Evolutionary conservation across 2,329 filamentous ascomycete species (phyloP), one percentile per base, ranked within the genome.

Genomic region (Endocalyx cinctus): DNA sequence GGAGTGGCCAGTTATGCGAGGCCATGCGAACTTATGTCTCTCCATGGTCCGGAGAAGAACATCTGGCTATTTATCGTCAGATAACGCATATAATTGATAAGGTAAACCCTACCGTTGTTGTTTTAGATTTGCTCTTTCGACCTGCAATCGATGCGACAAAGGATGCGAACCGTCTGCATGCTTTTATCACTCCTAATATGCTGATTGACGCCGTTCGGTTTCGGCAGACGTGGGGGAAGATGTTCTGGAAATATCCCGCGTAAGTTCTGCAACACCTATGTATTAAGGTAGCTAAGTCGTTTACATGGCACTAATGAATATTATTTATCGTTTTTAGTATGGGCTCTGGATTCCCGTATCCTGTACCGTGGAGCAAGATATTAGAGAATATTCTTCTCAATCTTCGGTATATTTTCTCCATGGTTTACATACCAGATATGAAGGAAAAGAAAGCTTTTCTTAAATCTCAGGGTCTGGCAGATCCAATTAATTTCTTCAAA

Each of bases 211-310:
- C 29, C 10, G 43, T 51, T 29, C 31, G 28, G 10, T 14, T 16
- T 2, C 29, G 42, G 5, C 46, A 49, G 15, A 46, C 48, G 5
- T 39, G 30, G 8, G 29, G 17, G 5, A 27, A 20, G n/a, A 40
- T 43, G 34, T 30, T 50, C 18, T 44, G 37, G 42, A 50, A 50
- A 31, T 41, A 46, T 31, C 34, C 45, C 15, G 30, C 34, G 45
- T 49, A 39, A 22, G 45, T 45, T 17, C 5, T 10, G 11, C 5
- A 23, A 8, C n/a, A n/a, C 16, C 27, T 18, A 14, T 23, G n/a
- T 11, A 27, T n/a, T 38, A 11, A 14, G 6, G 7, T n/a, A n/a
- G n/a, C n/a, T n/a, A n/a, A n/a, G n/a, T n/a, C 23, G n/a, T n/a
- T n/a, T 23, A 8, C 8, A n/a, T n/a, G n/a, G 20, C n/a, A 23